Evolutionary conservation across 1,284 basidiomycete genomes (phyloP), one percentile per base, ranked within the genome.

Genomic region (Ganoderma multipileum): DNA sequence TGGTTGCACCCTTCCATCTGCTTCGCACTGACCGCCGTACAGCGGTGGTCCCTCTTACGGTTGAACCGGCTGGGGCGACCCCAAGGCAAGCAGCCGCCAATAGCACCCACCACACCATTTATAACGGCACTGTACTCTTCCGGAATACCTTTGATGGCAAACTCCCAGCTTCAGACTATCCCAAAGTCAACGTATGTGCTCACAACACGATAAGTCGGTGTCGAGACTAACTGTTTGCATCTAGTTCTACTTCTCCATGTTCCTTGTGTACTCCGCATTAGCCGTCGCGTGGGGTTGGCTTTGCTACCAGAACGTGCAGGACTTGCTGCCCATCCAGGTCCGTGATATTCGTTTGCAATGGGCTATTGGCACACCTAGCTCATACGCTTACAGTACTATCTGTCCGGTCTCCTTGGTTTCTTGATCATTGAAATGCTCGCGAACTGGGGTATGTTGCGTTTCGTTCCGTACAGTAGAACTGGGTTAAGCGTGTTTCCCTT

Each of bases 391-490:
- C 79, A 99, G 91, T 92, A 96, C 80, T 99, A 99, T 82, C 88
- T 99, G 63, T 96, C 97, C n/a, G 92, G 92, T 68, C 90, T 97
- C 42, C 89, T 98, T 63, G 90, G 87, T 20, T 92, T 99, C 78
- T 85, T 99, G 64, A 86, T 98, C 66, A 89, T 99, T 70, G 97
- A 99, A 80, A 98, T 98, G 94, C 83, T 96, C 5, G 94, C 95
- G 3, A 93, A 93, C 76, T 96, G 91, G 88, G 91, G 92, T 91
- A 72, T 63, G 84, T 26, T 12, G 14, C 16, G 20, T 41, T 57
- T 64, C 28, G 52, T 57, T 33, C 67, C 60, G 26, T 9, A 9
- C 44, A 42, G 38, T 73, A 33, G 52, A 18, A 55, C 52, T 18
- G 28, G 33, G 26, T 62, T 58, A 12, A 54, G 23, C 36, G 44